Base-by-base conservation (phyloP, 768 basidiomycete genomes). In the Lactarius psammicola region DNA sequence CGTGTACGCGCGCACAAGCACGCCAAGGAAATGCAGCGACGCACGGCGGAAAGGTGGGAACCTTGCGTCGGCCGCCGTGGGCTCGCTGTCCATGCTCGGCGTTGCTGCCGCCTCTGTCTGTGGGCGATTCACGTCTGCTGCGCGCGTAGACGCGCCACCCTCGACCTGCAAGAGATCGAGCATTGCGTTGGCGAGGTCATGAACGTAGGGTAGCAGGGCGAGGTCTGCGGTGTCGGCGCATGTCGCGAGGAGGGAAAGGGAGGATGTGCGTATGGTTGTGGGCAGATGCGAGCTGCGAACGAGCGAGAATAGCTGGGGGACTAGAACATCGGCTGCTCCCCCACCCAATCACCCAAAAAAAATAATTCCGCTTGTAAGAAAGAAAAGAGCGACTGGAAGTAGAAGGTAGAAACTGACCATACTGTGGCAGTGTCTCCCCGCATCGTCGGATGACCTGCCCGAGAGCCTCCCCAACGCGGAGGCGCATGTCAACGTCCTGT, bases 381-480 rank as follows among this genome's bases (percentile, higher is more conserved):
- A 60, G 34, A 30, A n/a, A 75, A 79, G 49, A 46, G 42, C 54
- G 28, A 40, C 33, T 30, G 44, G n/a, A 51, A 26, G 30, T 10
- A 18, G 23, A 33, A 34, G 18, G 15, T 9, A 17, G 34, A 10
- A 4, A 72, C 81, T 64, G 70, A 95, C 96, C 84, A 72, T 93
- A 87, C 11, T 80, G 73, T 8, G 85, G 80, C 44, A 97, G 77
- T 0, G 88, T 80, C 23, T 84, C 83, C 18, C 91, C 94, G 58
- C 87, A 87, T 55, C 87, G 79, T 67, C 85, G 81, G 44, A 97
- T 86, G 3, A 94, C 87, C 66, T 87, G 84, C 15, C 84, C 85
- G 18, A 98, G 76, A 0, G 94, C 94, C 75, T 98, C 96, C 1
- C 94, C 96, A 10, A 96, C 78, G 30, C 95, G 80, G 11, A 90